Percentiles rank a stretch among this genome's conserved stretches.
Evolutionary conservation across 1,284 basidiomycete species (phyloP).

Genomic region (Austroboletus niveus): DNA sequence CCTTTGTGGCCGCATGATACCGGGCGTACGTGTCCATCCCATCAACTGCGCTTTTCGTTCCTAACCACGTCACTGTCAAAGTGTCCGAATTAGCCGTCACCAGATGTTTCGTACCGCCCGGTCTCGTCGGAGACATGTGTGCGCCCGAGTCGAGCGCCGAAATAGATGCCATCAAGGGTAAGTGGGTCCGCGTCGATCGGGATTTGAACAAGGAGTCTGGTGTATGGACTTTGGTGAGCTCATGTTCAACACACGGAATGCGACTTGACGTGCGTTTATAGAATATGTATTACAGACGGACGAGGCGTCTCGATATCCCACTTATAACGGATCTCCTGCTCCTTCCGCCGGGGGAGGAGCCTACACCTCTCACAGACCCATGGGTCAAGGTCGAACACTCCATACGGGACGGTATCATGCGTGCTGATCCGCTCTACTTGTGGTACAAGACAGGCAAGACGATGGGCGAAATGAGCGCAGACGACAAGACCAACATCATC

Average conservation of each 20-base stretch:
- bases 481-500: constrained; percentile 64
- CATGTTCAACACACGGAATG: neutral
- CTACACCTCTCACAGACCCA: constrained; percentile 39
- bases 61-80: constrained; percentile 25
- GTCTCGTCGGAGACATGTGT: constrained; percentile 57
- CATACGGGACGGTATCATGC: constrained; percentile 53
- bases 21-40: constrained; percentile 55
- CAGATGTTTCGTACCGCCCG: constrained; percentile 68
- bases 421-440: constrained; percentile 54
- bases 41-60: neutral
- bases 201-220: constrained; percentile 74
- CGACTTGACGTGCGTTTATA: constrained; percentile 28
- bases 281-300: constrained; percentile 83
- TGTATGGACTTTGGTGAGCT: constrained; percentile 54
- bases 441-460: constrained; percentile 77
- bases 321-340: constrained; percentile 64
- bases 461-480: constrained; percentile 51
- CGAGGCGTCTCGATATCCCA: constrained; percentile 73
- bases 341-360: constrained; percentile 49
- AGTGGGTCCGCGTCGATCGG: constrained; percentile 82
- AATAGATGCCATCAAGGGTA: constrained; percentile 76
- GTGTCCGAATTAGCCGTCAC: constrained; percentile 79
- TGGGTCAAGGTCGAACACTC: constrained; percentile 64
- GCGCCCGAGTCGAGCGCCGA: constrained; percentile 66
- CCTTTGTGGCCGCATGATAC: constrained; percentile 81